Percentiles rank a stretch among this genome's conserved stretches.
These are phyloP conservation scores for Paramecium sexaurelia DNA, from an alignment of 73 alveolate genomes.

Conservation along the genomic window DNA sequence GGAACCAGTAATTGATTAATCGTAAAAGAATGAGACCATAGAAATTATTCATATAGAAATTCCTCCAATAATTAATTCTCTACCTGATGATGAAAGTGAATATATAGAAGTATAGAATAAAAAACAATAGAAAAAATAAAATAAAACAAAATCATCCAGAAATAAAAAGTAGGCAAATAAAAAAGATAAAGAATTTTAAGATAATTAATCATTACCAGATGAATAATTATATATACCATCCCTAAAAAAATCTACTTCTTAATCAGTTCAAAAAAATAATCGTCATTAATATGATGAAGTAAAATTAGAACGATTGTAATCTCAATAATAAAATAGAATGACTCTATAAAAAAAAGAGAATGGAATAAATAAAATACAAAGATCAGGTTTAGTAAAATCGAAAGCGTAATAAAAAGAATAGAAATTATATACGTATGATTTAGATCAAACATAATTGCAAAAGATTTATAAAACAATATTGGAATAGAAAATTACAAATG, in stretches of 20 bases:
- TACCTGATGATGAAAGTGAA: conserved; percentile 37
- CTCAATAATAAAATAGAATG: not conserved
- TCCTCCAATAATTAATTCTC: not conserved
- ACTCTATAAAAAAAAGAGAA: not conserved
- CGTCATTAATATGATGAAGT: not conserved
- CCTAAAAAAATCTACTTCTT: not conserved
- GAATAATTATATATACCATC: not conserved
- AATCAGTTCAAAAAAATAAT: conserved; percentile 3
- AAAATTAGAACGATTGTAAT: not conserved
- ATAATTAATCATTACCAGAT: conserved; percentile 3
- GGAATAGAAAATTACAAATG: conserved; percentile 13
- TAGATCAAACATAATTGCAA: not conserved
- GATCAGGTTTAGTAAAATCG: conserved; percentile 19
- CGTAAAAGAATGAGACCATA: not conserved
- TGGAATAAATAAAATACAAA: not conserved
- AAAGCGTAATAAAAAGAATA: not conserved
- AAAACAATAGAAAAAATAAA: not conserved
- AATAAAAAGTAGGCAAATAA: not conserved
- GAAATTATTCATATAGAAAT: not conserved
- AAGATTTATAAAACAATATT: not conserved
- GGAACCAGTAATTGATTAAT: not conserved
- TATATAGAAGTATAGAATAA: not conserved
- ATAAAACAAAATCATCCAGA: not conserved
- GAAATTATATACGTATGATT: not conserved
- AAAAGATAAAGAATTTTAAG: conserved; percentile 19